Evolutionary conservation across 495 filamentous ascomycete species (phyloP), one percentile per base, ranked within the genome.

Genomic region (Letharia lupina): DNA sequence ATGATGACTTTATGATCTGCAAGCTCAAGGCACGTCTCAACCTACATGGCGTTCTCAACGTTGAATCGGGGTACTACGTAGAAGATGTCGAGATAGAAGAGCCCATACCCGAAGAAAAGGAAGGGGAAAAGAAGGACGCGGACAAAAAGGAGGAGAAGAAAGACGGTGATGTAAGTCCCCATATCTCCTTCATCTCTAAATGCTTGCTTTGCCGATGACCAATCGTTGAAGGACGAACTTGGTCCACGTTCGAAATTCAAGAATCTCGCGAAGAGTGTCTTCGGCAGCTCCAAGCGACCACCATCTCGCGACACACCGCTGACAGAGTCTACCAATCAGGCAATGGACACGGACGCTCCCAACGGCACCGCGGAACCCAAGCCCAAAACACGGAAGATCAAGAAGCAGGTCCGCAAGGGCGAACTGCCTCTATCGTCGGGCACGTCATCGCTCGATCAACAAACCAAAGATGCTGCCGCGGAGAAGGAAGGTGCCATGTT

Each of bases 361-460:
- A 83, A 85, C 67, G 82, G 80, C 71, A 86, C 85, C 66, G 84
- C 83, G 33, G 89, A 91, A 41, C 83, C 83, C 67, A 90, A 91
- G 77, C 90, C 91, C 72, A 96, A 96, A 89, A 96, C 86, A 62
- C 86, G 93, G 69, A 98, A 97, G 80, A 89, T 99, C 73, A 98
- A 96, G 90, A 99, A 98, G 85, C 95, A 98, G 80, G 88, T 97
- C 65, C 91, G 95, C 76, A 98, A 96, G 83, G 94, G 94, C 70
- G 95, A 98, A 67, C 83, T 99, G 61, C 91, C 94, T 57, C 88
- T 99, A 69, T 85, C 89, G 60, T 79, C 88, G 67, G 91, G 86
- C 66, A 96, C 92, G 28, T 83, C 90, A 33, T 87, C 91, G 50
- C 80, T 96, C 61, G 91, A 96, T 63, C 74, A 83, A 61, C 64